Base-by-base conservation (phyloP, 495 filamentous ascomycete species). In the Trichoderma virens region DNA sequence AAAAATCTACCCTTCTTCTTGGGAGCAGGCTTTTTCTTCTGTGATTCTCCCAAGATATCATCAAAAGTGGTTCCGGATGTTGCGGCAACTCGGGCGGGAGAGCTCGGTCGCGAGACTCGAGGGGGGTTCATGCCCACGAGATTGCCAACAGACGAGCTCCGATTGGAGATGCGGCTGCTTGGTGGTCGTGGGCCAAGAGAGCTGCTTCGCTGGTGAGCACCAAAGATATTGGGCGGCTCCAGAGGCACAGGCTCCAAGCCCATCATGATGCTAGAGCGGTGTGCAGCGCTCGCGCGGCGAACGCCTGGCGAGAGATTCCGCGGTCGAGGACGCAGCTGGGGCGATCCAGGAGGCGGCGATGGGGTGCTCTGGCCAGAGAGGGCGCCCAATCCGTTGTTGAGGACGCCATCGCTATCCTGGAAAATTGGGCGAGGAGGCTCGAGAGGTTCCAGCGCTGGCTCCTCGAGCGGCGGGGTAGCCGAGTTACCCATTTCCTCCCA, bases 251-350 rank as follows among this genome's bases (percentile, higher is more conserved):
- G 79, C 64, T 81, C 79, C 14, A 81, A 70, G 30, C 79, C 79
- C 32, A 81, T 71, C 14, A 75, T 76, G 28, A 81, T 74, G 66
- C 79, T 80, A 1, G 71, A 75, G 59, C 78, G 74, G 63, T 78
- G 73, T 8, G 71, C 67, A 34, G 74, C 67, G 23, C 61, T 62
- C 20, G 23, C 11, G 11, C 59, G 59, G 18, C 35, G 59, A 47
- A 67, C 65, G 3, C 67, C 67, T 7, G 71, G 73, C 2, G 74
- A 78, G 18, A 61, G 64, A 20, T 67, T 73, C 34, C 77, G 71
- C 0, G 73, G 69, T 27, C 71, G 70, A 20, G 72, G 66, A n/a
- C 69, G 69, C 5, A 73, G 51, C 11, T 66, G 70, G 0, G 78
- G 75, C 0, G 74, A 76, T 6, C 70, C 65, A 7, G 69, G 69